Base-by-base conservation (phyloP, 805 yeast species). In the Metschnikowia kofuensis region DNA sequence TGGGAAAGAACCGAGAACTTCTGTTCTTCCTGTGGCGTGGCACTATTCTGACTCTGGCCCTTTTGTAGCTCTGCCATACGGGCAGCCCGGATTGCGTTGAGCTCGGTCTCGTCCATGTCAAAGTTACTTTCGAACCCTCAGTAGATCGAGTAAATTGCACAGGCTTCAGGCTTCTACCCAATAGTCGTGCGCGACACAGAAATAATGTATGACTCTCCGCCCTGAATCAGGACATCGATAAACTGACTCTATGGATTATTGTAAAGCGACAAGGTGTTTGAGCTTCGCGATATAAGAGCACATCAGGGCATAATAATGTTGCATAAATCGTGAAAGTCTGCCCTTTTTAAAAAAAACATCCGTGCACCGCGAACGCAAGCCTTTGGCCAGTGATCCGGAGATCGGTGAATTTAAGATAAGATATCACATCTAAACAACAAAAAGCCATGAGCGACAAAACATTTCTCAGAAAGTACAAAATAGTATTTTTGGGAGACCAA, bases 401-500 rank as follows among this genome's bases (percentile, higher is more conserved):
- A 13, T 28, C 7, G 34, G 14, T 13, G 31, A 16, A 16, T 14
- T n/a, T 12, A 14, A 37, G 15, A 10, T 26, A 38, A 8, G 35
- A 32, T 4, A 10, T 14, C 11, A 11, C 6, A n/a, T 12, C 41
- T 27, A 21, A 35, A 6, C 44, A 26, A 6, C 21, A 21, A 50
- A 32, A 46, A 8, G 14, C n/a, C 2, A 58, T 60, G 63, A 56
- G 64, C 36, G 74, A 70, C 50, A 69, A 67, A 54, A 60, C 61
- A 43, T 73, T 76, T 62, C 68, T 80, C 55, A 73, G 83, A 51
- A 87, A 87, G 66, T 86, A 84, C 66, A 92, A 94, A 70, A 88
- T 92, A 49, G 98, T 92, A 34, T 94, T 92, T 66, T 76, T 92
- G 35, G 99, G 99, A n/a, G 99, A 92, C 67, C 96, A 89, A 67